Evolutionary conservation across 805 yeast species (phyloP), one percentile per base, ranked within the genome.

Genomic region (Nakazawaea populi): DNA sequence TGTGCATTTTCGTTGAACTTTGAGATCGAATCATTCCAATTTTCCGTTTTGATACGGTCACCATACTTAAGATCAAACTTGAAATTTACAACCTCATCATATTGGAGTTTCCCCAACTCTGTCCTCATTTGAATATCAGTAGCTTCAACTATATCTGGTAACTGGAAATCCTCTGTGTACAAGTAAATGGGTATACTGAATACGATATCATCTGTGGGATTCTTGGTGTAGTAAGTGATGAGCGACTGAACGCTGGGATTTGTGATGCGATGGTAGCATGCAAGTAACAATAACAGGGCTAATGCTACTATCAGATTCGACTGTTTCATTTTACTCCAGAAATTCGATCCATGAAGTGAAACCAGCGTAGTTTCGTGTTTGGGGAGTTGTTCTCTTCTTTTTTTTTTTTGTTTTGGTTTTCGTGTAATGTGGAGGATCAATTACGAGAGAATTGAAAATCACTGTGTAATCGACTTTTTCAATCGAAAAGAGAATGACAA

Each of bases 91-190:
- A 56, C 47, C 0, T 55, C 38, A 7, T 64, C 66, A 4, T 52
- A 43, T 14, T 38, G 44, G 11, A 39, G 4, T 3, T 49, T 34
- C n/a, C 63, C 58, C 41, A 82, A 52, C 43, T 76, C 65, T 12
- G 69, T 66, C 52, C 75, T 70, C 1, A 79, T 58, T 56, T 80
- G 79, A 10, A 71, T 58, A 52, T 77, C 76, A 1, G 76, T 60
- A 1, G 86, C 89, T 42, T 72, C 72, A 1, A 75, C 77, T 18
- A 89, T 60, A 62, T 89, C 96, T 0, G 92, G 91, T 56, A 83
- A 82, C 14, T 67, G 64, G 55, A 81, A 73, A 1, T 77, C 78
- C 9, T 73, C 72, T 1, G 65, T 57, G n/a, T 65, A 63, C 27
- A 73, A 56, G 45, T 66, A 71, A 4, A 78, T 68, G 0, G 80